These are phyloP conservation scores for Umbelopsis vinacea DNA, from an alignment of 192 early-diverging fungal genomes.

Conservation along the genomic window DNA sequence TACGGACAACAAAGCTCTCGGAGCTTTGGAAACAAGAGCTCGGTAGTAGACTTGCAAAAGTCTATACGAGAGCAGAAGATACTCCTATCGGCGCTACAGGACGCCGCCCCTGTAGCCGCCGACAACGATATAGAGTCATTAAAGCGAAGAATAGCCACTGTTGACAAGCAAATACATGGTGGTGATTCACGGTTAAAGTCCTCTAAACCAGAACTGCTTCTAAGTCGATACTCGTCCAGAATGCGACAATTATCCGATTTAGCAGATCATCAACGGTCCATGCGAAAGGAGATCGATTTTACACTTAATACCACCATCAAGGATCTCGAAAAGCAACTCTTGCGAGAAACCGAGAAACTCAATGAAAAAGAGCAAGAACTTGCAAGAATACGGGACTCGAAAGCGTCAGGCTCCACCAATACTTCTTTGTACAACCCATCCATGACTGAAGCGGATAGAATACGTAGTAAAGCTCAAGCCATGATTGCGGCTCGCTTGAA, in stretches of 20 bases:
- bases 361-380: slow-evolving; percentile 15
- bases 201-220: neutral
- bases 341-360: slow-evolving; percentile 22
- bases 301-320: slow-evolving; percentile 28
- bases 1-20: neutral
- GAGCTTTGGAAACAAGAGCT: neutral
- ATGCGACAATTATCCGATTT: slow-evolving; percentile 37
- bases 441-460: slow-evolving; percentile 52
- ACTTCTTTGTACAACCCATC: neutral
- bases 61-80: slow-evolving; percentile 37
- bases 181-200: no score
- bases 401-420: neutral
- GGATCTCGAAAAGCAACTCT: slow-evolving; percentile 12
- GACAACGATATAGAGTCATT: neutral
- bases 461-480: slow-evolving; percentile 49
- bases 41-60: slow-evolving; percentile 9
- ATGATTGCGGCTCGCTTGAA: slow-evolving; percentile 53
- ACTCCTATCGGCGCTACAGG: slow-evolving; percentile 4
- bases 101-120: neutral
- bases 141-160: slow-evolving; percentile 5
- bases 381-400: neutral
- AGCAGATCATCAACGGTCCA: slow-evolving; percentile 22
- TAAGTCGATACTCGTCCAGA: slow-evolving; percentile 32
- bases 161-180: slow-evolving; percentile 11
- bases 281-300: slow-evolving; percentile 36